Evolutionary conservation across 345 rosid species (phyloP).

Genomic region (Moringa oleifera): DNA sequence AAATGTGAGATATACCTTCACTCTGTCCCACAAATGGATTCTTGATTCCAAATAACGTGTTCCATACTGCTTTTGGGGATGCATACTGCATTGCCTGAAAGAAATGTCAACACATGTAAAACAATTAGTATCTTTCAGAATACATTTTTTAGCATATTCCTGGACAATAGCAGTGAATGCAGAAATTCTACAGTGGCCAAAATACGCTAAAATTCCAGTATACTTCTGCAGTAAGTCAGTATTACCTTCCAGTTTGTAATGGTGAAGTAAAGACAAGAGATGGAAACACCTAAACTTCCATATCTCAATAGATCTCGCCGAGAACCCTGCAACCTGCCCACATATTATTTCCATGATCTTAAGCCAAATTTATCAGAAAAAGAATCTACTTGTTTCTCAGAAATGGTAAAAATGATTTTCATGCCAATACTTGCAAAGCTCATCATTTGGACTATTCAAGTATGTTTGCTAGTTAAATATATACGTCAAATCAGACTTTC

Average conservation of each 20-base stretch:
- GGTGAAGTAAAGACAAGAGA: conserved; percentile 61
- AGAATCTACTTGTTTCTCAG: conserved; percentile 10
- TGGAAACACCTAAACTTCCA: conserved; percentile 74
- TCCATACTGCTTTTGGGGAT: conserved; percentile 89
- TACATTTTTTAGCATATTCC: neutral
- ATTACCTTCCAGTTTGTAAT: conserved; percentile 76
- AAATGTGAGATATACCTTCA: conserved; percentile 36
- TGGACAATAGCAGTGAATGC: neutral
- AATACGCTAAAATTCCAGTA: neutral
- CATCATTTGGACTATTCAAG: neutral
- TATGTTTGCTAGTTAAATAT: no score
- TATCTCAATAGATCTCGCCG: conserved; percentile 79
- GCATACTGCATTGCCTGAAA: conserved; percentile 87
- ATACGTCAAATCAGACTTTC: neutral
- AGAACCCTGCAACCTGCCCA: conserved; percentile 94
- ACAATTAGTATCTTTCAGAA: neutral
- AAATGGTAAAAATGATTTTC: conserved; percentile 1
- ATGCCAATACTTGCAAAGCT: neutral
- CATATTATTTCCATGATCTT: conserved; percentile 69
- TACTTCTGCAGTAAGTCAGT: neutral
- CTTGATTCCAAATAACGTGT: conserved; percentile 55
- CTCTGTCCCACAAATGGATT: conserved; percentile 42
- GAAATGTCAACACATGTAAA: neutral
- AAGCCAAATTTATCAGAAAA: conserved; percentile 28
- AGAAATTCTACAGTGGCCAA: neutral